Percentiles rank a stretch among this genome's conserved stretches.
Evolutionary conservation across 306 rosid species (phyloP).

Genomic region (Vachellia pachyceras): DNA sequence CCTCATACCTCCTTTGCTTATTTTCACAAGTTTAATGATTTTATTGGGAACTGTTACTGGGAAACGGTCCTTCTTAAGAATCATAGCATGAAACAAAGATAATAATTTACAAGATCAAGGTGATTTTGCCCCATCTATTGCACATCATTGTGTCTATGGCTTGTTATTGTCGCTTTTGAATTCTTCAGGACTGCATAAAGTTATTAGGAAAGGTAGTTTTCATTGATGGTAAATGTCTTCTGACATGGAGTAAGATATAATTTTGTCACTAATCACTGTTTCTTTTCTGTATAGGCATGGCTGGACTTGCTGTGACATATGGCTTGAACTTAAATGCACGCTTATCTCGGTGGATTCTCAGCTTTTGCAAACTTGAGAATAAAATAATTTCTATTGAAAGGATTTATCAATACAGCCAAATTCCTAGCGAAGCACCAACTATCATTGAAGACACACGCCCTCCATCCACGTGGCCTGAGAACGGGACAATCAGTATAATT

Average conservation of each 20-base stretch:
- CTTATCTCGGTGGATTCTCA: conserved; percentile 95
- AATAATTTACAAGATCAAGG: not conserved
- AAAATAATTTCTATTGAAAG: conserved; percentile 96
- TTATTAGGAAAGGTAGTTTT: not conserved
- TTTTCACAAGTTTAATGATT: conserved; percentile 17
- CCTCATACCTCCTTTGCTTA: conserved; percentile 23
- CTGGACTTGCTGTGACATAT: conserved; percentile 98
- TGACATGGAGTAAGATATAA: conserved; percentile 19
- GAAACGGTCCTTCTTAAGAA: not conserved
- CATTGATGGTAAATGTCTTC: conserved; percentile 7
- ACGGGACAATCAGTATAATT: conserved; percentile 71
- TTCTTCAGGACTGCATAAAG: not conserved
- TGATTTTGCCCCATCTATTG: not conserved
- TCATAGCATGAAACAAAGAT: not conserved
- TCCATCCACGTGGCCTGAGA: conserved; percentile 85
- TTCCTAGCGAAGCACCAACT: conserved; percentile 84
- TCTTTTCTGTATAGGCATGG: conserved; percentile 77
- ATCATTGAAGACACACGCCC: conserved; percentile 82
- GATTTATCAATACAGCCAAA: conserved; percentile 96
- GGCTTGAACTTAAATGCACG: conserved; percentile 97
- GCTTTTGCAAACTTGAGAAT: conserved; percentile 99
- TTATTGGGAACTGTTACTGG: not conserved
- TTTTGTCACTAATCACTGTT: conserved; percentile 35
- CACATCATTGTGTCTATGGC: not conserved
- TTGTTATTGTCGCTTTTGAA: conserved; percentile 4